Percentiles rank a stretch among this genome's conserved stretches.
These are phyloP conservation scores for Oryza officinalis DNA, from an alignment of 176 grass and related monocot species.

Conservation along the genomic window DNA sequence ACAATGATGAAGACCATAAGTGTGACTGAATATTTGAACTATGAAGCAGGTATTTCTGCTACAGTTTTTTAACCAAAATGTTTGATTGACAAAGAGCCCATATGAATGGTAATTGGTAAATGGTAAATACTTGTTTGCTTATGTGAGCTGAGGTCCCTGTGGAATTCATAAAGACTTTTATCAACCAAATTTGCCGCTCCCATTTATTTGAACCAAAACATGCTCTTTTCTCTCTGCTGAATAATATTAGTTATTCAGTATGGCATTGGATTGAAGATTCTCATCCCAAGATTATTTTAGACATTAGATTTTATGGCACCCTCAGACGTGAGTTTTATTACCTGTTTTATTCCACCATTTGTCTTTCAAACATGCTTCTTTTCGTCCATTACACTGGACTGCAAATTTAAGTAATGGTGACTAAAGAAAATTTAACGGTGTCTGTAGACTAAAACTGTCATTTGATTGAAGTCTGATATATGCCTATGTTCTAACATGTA, in stretches of 20 bases:
- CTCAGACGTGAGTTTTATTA: not conserved
- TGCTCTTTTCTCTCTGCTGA: not conserved
- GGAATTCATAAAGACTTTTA: not conserved
- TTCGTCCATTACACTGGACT: not conserved
- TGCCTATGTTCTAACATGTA: not conserved
- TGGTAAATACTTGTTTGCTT: conserved; percentile 11
- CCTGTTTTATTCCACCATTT: not conserved
- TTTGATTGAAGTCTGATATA: conserved; percentile 23
- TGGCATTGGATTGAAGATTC: not conserved
- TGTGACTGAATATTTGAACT: conserved; percentile 98
- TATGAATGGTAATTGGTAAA: conserved; percentile 11
- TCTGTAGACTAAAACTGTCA: conserved; percentile 1
- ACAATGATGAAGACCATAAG: conserved; percentile 99
- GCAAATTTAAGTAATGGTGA: conserved; percentile 8
- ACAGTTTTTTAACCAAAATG: not conserved
- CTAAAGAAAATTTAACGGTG: not conserved
- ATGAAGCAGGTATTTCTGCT: conserved; percentile 76
- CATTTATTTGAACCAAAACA: conserved; percentile 20
- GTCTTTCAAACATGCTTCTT: not conserved
- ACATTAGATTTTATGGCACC: conserved; percentile 4
- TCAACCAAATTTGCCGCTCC: not conserved
- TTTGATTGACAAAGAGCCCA: not conserved
- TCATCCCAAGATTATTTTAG: not conserved
- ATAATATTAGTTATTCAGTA: conserved; percentile 9
- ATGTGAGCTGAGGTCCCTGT: conserved; percentile 12